Conservation (phyloP, 2,329 filamentous ascomycete genomes). For the Phialophora verrucosa region DNA sequence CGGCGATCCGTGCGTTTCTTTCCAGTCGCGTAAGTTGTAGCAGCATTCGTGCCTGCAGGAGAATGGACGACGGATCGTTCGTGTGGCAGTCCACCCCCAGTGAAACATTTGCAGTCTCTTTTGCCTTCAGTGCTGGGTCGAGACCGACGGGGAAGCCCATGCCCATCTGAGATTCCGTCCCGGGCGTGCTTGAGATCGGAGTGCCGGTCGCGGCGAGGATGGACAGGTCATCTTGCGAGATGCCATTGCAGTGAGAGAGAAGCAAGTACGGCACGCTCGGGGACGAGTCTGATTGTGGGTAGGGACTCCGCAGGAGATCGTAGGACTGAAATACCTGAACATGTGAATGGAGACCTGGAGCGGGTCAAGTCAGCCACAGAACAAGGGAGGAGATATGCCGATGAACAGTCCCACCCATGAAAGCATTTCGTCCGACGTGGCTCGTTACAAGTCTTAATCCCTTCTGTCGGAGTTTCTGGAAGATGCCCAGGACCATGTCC, state of each 20-base stretch:
- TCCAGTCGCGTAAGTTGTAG: constrained; percentile 42
- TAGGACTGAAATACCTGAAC: constrained; percentile 39
- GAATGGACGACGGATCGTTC: constrained; percentile 41
- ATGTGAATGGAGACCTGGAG: constrained; percentile 24
- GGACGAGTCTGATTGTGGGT: constrained; percentile 1
- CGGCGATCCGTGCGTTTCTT: constrained; percentile 42
- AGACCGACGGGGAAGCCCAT: constrained; percentile 48
- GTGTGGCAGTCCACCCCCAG: constrained; percentile 45
- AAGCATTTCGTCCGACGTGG: constrained; percentile 41
- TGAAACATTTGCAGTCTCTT: constrained; percentile 29
- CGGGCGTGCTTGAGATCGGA: constrained; percentile 54
- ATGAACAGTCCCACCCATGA: constrained; percentile 23
- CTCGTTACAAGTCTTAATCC: constrained; percentile 41
- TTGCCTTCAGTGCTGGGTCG: constrained; percentile 30
- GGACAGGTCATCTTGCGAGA: constrained; percentile 38
- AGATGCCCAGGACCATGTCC: constrained; percentile 39
- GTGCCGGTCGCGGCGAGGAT: constrained; percentile 34
- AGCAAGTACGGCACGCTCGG: constrained; percentile 47
- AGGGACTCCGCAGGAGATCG: constrained; percentile 44
- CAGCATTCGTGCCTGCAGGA: constrained; percentile 41
- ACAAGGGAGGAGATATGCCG: background rate
- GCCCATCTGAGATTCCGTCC: constrained; percentile 59
- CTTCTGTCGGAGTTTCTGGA: constrained; percentile 26
- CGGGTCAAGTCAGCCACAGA: background rate
- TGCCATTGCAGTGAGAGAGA: constrained; percentile 49